Conservation (phyloP, 2,329 filamentous ascomycete species). For the Ophiostoma australiae region DNA sequence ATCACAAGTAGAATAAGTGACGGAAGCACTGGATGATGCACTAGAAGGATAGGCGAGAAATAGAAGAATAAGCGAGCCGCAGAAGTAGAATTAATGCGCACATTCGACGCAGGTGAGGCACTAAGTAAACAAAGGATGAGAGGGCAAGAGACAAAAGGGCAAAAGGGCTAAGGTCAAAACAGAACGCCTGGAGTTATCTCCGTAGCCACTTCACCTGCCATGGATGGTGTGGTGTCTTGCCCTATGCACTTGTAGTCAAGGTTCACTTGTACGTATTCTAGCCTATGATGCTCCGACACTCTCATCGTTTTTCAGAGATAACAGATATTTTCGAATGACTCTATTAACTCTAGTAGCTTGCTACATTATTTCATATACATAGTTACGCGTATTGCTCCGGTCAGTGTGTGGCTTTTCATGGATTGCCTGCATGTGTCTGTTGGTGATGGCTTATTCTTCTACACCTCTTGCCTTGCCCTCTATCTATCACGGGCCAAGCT, state of each 20-base stretch:
- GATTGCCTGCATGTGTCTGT: neutral
- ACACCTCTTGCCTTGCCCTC: neutral
- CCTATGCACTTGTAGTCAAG: too few relatives aligned
- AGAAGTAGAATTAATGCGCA: neutral
- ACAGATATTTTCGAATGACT: too few relatives aligned
- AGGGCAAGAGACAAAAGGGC: neutral
- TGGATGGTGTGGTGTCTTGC: neutral
- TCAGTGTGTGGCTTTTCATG: neutral
- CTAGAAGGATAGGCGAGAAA: constrained; percentile 1
- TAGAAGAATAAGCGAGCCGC: neutral
- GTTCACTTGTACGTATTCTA: too few relatives aligned
- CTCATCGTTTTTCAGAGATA: too few relatives aligned
- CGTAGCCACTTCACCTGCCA: neutral
- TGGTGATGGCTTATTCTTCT: neutral
- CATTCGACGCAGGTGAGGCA: neutral
- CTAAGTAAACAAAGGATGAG: neutral
- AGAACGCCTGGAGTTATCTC: neutral
- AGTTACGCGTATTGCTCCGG: neutral
- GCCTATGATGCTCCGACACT: too few relatives aligned
- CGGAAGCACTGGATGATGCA: neutral
- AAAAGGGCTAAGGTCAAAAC: neutral
- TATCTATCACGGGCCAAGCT: neutral
- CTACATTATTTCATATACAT: too few relatives aligned
- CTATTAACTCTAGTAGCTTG: too few relatives aligned
- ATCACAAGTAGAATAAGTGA: neutral